Evolutionary conservation across 1,139 yeast genomes (phyloP).

Genomic region (Magnusiomyces ingens): DNA sequence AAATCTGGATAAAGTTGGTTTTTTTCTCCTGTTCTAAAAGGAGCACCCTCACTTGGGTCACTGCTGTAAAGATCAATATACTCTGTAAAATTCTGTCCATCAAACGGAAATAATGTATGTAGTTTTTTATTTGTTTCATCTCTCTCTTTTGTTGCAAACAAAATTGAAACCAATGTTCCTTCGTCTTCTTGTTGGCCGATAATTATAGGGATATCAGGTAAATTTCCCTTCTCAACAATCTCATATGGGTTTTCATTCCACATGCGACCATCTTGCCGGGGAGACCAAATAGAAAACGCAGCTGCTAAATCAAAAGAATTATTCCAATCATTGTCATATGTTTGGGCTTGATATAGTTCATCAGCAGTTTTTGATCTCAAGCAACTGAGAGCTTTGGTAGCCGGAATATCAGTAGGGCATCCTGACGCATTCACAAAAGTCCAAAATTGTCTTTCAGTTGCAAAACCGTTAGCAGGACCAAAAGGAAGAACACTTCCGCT

Average conservation of each 20-base stretch:
- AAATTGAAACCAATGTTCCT: slow-evolving; percentile 20
- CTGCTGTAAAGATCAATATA: slow-evolving; percentile 17
- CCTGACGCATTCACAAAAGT: slow-evolving; percentile 15
- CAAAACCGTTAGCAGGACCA: slow-evolving; percentile 8
- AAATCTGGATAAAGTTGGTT: slow-evolving; percentile 14
- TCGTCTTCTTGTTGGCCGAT: slow-evolving; percentile 24
- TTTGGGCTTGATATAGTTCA: slow-evolving; percentile 16
- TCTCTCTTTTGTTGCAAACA: slow-evolving; percentile 8
- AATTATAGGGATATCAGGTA: slow-evolving; percentile 20
- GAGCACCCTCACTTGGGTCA: slow-evolving; percentile 19
- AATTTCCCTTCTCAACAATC: slow-evolving; percentile 14
- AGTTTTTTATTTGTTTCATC: slow-evolving; percentile 4
- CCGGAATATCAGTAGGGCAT: slow-evolving; percentile 13
- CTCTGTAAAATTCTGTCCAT: slow-evolving; percentile 3
- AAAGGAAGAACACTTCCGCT: slow-evolving; percentile 15
- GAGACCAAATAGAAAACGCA: slow-evolving; percentile 16
- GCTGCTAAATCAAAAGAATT: slow-evolving; percentile 16
- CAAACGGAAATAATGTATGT: slow-evolving; percentile 2
- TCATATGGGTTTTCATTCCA: slow-evolving; percentile 14
- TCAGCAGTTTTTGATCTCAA: slow-evolving; percentile 16
- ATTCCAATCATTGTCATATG: slow-evolving; percentile 11
- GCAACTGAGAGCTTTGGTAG: slow-evolving; percentile 18
- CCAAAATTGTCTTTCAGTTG: slow-evolving; percentile 20
- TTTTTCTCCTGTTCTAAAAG: slow-evolving; percentile 20
- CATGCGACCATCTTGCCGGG: slow-evolving; percentile 20